Evolutionary conservation across 768 basidiomycete species (phyloP), one percentile per base, ranked within the genome.

Genomic region (Pleurotus pulmonarius): DNA sequence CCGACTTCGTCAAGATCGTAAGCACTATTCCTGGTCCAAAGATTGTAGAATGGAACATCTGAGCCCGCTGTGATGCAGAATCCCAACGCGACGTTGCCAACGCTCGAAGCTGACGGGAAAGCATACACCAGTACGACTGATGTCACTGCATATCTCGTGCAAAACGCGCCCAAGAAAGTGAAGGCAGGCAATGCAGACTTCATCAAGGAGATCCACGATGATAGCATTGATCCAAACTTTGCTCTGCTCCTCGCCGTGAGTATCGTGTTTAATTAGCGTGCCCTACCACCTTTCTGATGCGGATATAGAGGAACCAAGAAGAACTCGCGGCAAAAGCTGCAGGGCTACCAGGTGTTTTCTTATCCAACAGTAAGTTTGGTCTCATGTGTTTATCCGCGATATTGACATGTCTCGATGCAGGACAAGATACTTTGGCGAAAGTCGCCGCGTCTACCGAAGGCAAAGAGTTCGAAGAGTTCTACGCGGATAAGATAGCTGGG

Each of bases 151-250:
- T 75, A 75, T 60, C 70, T 83, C 43, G 65, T 75, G 39, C 60
- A 69, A 49, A 68, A 76, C 55, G 71, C 78, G 5, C 68, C 74
- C 15, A 67, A 60, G 56, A 65, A 70, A 58, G 72, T 71, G 18
- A 68, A 69, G 8, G 64, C 67, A 4, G 71, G 75, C 13, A 63
- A 67, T 15, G 61, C 75, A n/a, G 58, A 56, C n/a, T 57, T 73
- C 52, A 70, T 76, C 59, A 65, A 64, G 38, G 71, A 61, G 53
- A 63, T 83, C 22, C 80, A 83, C 61, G 72, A 74, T 29, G 74
- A 77, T 37, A 69, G 65, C 38, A 65, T 74, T 49, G 80, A 83
- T 61, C 81, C 81, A 52, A 85, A 84, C 73, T 78, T 82, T 59
- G 70, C 75, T n/a, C 46, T 76, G 24, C 57, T 77, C 18, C 69